Evolutionary conservation across 441 rosid species (phyloP).

Genomic region (Eutrema salsugineum): DNA sequence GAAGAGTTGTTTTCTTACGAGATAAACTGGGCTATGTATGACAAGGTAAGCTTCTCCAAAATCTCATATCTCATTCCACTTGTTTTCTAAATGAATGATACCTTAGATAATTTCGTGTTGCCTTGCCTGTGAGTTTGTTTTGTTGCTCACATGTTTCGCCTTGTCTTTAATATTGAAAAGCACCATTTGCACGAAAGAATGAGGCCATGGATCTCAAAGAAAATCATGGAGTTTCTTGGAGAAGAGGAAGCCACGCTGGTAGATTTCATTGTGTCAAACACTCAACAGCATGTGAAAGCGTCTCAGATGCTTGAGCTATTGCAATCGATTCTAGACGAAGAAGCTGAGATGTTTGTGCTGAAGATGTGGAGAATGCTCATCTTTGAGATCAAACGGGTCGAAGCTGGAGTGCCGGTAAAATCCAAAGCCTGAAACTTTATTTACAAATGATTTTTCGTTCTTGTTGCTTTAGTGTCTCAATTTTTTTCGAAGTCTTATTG

Average conservation of each 20-base stretch:
- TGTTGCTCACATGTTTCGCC: not conserved
- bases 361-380: constrained; percentile 99
- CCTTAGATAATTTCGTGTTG: not conserved
- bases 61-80: not conserved
- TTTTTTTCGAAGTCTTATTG: not conserved
- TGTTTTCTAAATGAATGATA: not conserved
- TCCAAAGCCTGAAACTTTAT: constrained; percentile 50
- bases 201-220: constrained; percentile 99
- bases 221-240: constrained; percentile 93
- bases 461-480: constrained; percentile 5
- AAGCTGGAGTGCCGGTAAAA: constrained; percentile 71
- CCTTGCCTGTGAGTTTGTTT: not conserved
- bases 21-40: constrained; percentile 91
- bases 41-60: constrained; percentile 52
- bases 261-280: constrained; percentile 84
- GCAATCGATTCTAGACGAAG: constrained; percentile 89
- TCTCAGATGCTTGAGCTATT: constrained; percentile 90
- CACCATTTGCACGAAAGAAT: constrained; percentile 89
- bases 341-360: constrained; percentile 99
- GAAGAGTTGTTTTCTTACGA: constrained; percentile 89
- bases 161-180: constrained; percentile 35
- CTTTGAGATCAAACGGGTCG: constrained; percentile 92
- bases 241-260: constrained; percentile 91
- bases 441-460: not conserved
- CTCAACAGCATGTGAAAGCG: constrained; percentile 85